Conservation (phyloP, 495 filamentous ascomycete genomes). For the Aspergillus funiculosus region DNA sequence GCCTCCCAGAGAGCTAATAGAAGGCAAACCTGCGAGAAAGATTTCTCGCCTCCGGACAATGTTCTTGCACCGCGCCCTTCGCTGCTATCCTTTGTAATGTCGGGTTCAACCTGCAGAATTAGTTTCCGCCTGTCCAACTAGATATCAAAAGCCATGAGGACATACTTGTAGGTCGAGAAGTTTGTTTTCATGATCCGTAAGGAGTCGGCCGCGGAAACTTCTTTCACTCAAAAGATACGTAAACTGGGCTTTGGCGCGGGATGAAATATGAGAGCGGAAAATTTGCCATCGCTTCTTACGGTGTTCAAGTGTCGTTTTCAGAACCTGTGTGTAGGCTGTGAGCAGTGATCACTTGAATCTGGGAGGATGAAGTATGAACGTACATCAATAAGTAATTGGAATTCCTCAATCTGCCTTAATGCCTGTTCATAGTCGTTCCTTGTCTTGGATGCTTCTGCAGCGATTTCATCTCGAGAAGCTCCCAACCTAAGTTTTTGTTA, state of each 20-base stretch:
- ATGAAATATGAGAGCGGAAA: constrained; percentile 78
- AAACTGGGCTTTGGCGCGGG: constrained; percentile 78
- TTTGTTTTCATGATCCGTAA: constrained; percentile 68
- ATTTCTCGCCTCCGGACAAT: constrained; percentile 92
- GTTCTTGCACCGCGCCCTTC: constrained; percentile 80
- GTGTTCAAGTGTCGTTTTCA: constrained; percentile 61
- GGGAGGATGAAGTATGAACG: not conserved
- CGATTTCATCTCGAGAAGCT: constrained; percentile 61
- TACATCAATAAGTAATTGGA: constrained; percentile 51
- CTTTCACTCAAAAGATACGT: constrained; percentile 81
- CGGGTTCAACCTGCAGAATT: constrained; percentile 59
- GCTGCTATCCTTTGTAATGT: constrained; percentile 61
- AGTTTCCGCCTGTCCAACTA: not conserved
- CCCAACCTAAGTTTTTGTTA: constrained; percentile 47
- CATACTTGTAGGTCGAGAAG: constrained; percentile 68
- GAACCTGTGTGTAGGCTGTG: constrained; percentile 27
- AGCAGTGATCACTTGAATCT: not conserved
- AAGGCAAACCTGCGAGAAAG: constrained; percentile 93
- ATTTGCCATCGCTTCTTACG: constrained; percentile 70
- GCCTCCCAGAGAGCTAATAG: constrained; percentile 93
- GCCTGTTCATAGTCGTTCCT: constrained; percentile 41
- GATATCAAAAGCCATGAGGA: not conserved
- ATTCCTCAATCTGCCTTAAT: constrained; percentile 39
- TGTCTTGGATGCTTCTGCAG: constrained; percentile 42
- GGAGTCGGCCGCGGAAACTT: constrained; percentile 75